Conservation (phyloP, 2,329 filamentous ascomycete genomes). For the Talaromyces sp. region DNA sequence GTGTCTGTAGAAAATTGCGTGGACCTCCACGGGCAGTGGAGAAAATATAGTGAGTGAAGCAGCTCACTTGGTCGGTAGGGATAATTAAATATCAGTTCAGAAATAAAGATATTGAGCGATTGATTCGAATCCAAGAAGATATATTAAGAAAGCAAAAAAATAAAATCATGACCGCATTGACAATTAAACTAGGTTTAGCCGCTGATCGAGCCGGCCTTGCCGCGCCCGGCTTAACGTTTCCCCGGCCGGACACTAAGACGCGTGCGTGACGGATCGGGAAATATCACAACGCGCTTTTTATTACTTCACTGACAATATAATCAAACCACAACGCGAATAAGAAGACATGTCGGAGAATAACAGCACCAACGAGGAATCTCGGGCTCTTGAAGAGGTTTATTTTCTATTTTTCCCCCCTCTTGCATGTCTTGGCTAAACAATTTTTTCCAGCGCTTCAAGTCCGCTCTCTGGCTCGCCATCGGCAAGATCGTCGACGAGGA, state of each 20-base stretch:
- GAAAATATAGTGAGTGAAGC: neutral
- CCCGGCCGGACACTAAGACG: neutral
- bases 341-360: neutral
- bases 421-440: neutral
- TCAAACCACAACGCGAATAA: neutral
- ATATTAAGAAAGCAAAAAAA: neutral
- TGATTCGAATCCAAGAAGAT: neutral
- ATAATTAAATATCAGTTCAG: no score
- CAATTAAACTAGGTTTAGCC: neutral
- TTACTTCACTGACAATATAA: neutral
- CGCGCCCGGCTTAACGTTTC: neutral
- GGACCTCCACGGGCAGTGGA: neutral
- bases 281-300: neutral
- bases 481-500: constrained; percentile 88
- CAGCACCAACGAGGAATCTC: neutral
- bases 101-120: neutral
- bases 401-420: neutral
- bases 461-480: constrained; percentile 76
- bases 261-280: neutral
- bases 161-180: neutral
- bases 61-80: neutral
- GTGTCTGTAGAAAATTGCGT: neutral
- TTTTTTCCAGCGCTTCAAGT: constrained; percentile 73
- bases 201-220: neutral
- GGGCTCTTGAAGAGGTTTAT: neutral